Evolutionary conservation across 1,284 basidiomycete genomes (phyloP), one percentile per base, ranked within the genome.

Genomic region (Pascua guehoae): DNA sequence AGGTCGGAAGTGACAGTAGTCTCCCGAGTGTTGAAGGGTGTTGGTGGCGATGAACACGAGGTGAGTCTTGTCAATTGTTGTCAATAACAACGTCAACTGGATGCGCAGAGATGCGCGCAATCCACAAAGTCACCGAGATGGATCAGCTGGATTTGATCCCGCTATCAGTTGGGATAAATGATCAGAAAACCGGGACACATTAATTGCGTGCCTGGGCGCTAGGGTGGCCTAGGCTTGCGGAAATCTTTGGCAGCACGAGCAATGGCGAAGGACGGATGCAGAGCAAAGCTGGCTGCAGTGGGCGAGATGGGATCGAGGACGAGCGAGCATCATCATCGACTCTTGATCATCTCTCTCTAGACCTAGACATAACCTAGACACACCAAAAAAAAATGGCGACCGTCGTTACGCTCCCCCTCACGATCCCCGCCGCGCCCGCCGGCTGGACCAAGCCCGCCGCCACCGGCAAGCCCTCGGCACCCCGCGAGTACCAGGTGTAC

Each of bases 401-500:
- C 53, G 61, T 76, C 48, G 61, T 71, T 49, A 68, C 73, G 50
- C 68, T 79, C 50, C 67, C 73, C 49, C 60, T 79, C 62, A 70
- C 73, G 18, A 71, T 79, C 51, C 60, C 65, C 51, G 66, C 75
- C 43, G 57, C 68, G n/a, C 75, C 79, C 12, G 60, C 71, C 12
- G 67, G 69, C 52, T 79, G 73, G 66, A 56, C 53, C 50, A 73
- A 73, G 58, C 72, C 79, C 12, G 59, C 76, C n/a, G 40, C 70
- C 12, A 55, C 58, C 4, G 66, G 67, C 51, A 71, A 70, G 60
- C 63, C 72, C 16, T 70, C 78, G 8, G 57, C 74, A 70, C 59
- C 78, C 69, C 61, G 69, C 71, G 58, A 75, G 73, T 61, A 80
- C 66, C 74, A 78, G 49, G 61, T 94, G 47, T 83, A 93, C 57